phyloP scores from a whole-genome alignment of 345 rosid species.

The Mangifera indica region DNA sequence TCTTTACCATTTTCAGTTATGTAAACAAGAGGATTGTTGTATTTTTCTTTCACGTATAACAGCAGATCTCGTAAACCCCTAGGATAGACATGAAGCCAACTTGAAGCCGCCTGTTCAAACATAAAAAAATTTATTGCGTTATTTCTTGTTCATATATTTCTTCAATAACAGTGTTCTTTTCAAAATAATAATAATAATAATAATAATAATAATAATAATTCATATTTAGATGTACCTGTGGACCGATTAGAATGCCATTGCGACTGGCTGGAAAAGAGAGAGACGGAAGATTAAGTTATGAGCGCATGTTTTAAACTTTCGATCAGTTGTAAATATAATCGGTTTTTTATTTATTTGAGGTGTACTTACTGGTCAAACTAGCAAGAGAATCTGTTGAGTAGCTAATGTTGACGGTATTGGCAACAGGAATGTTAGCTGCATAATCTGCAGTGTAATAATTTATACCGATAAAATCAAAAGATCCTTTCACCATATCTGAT shows the following conservation, averaged over 20 bases:
- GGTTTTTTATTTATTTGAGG: no score
- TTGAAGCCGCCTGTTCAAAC: conserved; percentile 26
- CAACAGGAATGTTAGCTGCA: conserved; percentile 18
- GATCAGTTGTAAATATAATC: background rate
- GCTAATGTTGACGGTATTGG: conserved; percentile 19
- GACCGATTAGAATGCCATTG: conserved; percentile 35
- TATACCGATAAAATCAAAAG: conserved; percentile 51
- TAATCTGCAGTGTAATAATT: conserved; percentile 54
- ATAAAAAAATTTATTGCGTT: no score
- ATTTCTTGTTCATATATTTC: no score
- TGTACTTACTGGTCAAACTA: conserved; percentile 16
- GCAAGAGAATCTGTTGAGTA: conserved; percentile 28
- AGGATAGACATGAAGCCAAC: conserved; percentile 35
- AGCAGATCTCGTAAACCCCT: conserved; percentile 32
- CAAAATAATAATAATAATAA: no score
- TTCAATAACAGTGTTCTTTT: background rate
- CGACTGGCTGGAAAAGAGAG: conserved; percentile 28
- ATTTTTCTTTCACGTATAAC: conserved; percentile 24
- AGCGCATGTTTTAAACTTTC: no score
- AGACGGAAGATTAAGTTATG: background rate
- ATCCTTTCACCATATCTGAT: conserved; percentile 41
- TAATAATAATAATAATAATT: no score
- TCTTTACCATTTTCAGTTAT: conserved; percentile 44
- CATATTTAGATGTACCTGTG: conserved; percentile 23
- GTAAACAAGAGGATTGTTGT: conserved; percentile 34